Base-by-base conservation (phyloP, 768 basidiomycete genomes). In the Boletus rubroflammeus region DNA sequence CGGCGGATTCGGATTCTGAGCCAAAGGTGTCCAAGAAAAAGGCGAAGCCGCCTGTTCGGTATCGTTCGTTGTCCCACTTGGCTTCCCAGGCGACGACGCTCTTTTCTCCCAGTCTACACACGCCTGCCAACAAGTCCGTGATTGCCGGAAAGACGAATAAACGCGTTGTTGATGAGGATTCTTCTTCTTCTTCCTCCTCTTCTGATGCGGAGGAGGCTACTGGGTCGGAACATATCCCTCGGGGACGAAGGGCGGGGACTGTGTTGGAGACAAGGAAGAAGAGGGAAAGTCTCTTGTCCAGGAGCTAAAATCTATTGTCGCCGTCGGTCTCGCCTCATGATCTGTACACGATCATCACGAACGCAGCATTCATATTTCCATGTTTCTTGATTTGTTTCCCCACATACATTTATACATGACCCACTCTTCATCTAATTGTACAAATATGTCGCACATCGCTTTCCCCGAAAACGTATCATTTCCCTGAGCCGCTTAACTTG, bases 171-270 rank as follows among this genome's bases (percentile, higher is more conserved):
- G 45, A 48, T 3, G 58, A 61, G 17, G 55, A 60, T 25, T 72
- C 76, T 6, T 72, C 76, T 7, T 64, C 67, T 8, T 70, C 67
- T 7, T 72, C 76, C 6, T 78, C 80, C 5, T 78, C 78, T 36
- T 71, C 70, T 9, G 74, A 72, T 19, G 63, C 62, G 1, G 75
- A 76, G 0, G 78, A 61, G 34, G 67, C 34, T 1, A 56, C 48
- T n/a, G 58, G 54, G 29, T 68, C 69, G 17, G 61, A 79, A n/a
- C 86, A 88, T 66, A 86, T 89, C 53, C 86, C 86, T 29, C 74
- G 68, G 57, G 73, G 73, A 11, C 76, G 82, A 51, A 72, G 76
- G 54, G 87, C 87, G 36, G 84, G 84, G 2, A 67, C 62, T n/a
- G 50, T 28, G 23, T 38, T 67, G 50, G 47, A 60, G 42, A 58